Evolutionary conservation across 148 eudicot species (phyloP).

Genomic region (Selenicereus undatus): DNA sequence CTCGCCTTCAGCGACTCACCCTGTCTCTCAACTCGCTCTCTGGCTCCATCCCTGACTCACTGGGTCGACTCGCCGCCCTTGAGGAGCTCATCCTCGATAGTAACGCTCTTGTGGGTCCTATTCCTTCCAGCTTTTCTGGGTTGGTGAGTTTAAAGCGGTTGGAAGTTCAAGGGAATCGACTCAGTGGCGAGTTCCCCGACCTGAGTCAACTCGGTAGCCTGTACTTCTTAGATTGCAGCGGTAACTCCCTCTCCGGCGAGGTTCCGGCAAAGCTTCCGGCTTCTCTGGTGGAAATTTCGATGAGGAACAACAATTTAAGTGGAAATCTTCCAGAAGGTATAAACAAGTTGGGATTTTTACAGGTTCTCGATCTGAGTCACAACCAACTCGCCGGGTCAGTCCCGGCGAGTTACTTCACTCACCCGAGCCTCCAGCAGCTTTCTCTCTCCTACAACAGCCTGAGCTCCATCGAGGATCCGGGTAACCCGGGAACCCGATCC

Average conservation of each 20-base stretch:
- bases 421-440: constrained; percentile 61
- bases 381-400: constrained; percentile 57
- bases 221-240: constrained; percentile 46
- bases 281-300: constrained; percentile 41
- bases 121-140: constrained; percentile 43
- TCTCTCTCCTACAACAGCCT: constrained; percentile 36
- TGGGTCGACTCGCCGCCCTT: constrained; percentile 41
- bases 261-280: constrained; percentile 47
- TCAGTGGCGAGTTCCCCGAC: constrained; percentile 61
- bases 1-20: constrained; percentile 40
- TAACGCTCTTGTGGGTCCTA: constrained; percentile 43
- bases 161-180: constrained; percentile 54
- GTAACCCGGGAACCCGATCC: constrained; percentile 25
- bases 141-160: constrained; percentile 45
- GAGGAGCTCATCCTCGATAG: constrained; percentile 58
- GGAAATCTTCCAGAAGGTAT: constrained; percentile 37
- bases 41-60: constrained; percentile 53
- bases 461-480: constrained; percentile 27
- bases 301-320: constrained; percentile 45
- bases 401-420: constrained; percentile 59
- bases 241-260: constrained; percentile 55
- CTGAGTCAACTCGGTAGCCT: constrained; percentile 48
- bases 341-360: constrained; percentile 31
- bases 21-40: constrained; percentile 56
- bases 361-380: constrained; percentile 79